Evolutionary conservation across 73 alveolate genomes (phyloP), one percentile per base, ranked within the genome.

Genomic region (Paramecium sonneborni): DNA sequence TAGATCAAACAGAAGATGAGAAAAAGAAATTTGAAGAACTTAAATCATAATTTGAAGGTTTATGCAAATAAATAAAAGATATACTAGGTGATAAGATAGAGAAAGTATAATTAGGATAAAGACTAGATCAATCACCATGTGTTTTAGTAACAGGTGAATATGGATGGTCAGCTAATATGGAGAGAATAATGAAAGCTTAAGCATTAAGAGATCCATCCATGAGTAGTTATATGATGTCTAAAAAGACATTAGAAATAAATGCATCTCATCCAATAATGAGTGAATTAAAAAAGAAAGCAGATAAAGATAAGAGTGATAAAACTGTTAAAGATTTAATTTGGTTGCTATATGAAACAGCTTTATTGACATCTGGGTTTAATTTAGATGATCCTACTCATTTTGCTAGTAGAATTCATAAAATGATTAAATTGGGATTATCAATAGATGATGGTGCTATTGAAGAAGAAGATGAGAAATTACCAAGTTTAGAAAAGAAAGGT

Each of bases 161-260:
- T 94, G 99, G 99, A 62, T 98, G 99, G 99, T 94, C 99, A 38
- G 99, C 99, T 48, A 98, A 98, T 97, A 98, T 98, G 99, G 99
- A 98, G 94, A 96, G 99, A 92, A 98, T 98, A 95, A 98, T 98
- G 99, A 93, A 93, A 91, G 99, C 99, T 39, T 99, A 98, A 94
- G 99, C 99, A 58, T 98, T 98, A 92, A 97, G 99, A 92, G 99
- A 98, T 95, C 93, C 96, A 93, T 96, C 99, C 79, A 98, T 98
- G 99, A 96, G 99, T 88, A 92, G 98, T 26, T 98, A 98, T 97
- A 98, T 98, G 99, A 96, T 97, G 93, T 97, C 99, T 92, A 98
- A 98, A 98, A 98, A 98, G 96, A 97, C 99, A 92, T 95, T 98
- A 96, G 99, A 98, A 96, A 96, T 98, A 93, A 98, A 98, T 93